Conservation (phyloP, 495 filamentous ascomycete species). For the Lasiosphaeris hirsuta region DNA sequence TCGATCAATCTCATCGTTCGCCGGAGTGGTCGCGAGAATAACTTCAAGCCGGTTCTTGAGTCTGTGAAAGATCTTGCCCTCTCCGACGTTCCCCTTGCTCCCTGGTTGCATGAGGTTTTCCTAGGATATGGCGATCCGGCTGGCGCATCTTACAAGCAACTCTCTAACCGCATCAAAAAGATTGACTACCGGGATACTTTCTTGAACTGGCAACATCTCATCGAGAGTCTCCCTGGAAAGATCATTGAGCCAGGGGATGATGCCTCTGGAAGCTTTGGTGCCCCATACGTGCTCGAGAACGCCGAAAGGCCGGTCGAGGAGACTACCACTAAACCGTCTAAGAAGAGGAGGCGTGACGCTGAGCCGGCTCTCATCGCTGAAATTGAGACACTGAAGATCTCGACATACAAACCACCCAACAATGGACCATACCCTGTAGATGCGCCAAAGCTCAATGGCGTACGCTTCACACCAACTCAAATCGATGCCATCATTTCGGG, state of each 20-base stretch:
- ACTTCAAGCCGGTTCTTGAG: constrained; percentile 91
- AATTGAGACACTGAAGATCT: constrained; percentile 70
- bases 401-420: constrained; percentile 87
- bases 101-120: constrained; percentile 96
- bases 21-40: constrained; percentile 86
- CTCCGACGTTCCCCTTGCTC: constrained; percentile 79
- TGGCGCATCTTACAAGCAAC: constrained; percentile 77
- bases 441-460: constrained; percentile 73
- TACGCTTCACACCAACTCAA: constrained; percentile 89
- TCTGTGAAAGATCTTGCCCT: constrained; percentile 84
- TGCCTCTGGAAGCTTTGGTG: constrained; percentile 69
- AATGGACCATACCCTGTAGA: constrained; percentile 90
- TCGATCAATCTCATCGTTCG: constrained; percentile 83
- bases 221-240: constrained; percentile 82
- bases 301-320: constrained; percentile 48
- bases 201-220: constrained; percentile 88
- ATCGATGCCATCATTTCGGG: constrained; percentile 91
- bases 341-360: constrained; percentile 77
- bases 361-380: constrained; percentile 57
- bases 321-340: constrained; percentile 54
- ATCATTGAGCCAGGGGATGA: constrained; percentile 72
- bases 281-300: constrained; percentile 79
- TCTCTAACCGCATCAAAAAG: constrained; percentile 70
- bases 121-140: constrained; percentile 92
- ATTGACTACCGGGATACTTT: constrained; percentile 94